Conservation (phyloP, 192 early-diverging fungal genomes). For the Backusella psychrophila region DNA sequence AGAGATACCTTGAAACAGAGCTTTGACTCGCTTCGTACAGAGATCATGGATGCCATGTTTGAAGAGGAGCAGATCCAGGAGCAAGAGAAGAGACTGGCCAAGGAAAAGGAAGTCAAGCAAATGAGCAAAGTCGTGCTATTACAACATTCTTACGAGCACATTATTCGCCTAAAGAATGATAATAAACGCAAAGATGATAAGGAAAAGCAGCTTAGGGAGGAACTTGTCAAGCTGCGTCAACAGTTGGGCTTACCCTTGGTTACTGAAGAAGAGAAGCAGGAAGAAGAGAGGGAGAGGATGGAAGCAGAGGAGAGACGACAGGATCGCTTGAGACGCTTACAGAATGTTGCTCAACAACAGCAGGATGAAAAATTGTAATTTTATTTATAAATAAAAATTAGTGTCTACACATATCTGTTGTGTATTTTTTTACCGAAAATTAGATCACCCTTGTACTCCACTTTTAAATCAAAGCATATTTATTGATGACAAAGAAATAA, state of each 20-base stretch:
- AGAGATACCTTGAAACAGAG: conserved; percentile 89
- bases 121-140: conserved; percentile 86
- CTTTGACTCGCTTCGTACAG: conserved; percentile 75
- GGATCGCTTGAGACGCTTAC: conserved; percentile 14
- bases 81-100: conserved; percentile 11
- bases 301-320: conserved; percentile 15
- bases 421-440: not conserved
- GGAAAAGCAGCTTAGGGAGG: conserved; percentile 26
- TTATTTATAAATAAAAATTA: not conserved
- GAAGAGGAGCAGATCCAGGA: conserved; percentile 14
- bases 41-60: conserved; percentile 67
- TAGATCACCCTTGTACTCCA: no score
- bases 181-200: conserved; percentile 36
- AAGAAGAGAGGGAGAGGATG: conserved; percentile 5
- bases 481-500: no score
- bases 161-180: conserved; percentile 48
- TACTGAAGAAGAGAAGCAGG: conserved; percentile 27
- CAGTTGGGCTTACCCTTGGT: conserved; percentile 22
- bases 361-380: conserved; percentile 1
- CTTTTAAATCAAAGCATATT: no score
- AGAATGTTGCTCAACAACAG: not conserved
- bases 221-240: conserved; percentile 23
- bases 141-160: conserved; percentile 62
- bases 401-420: not conserved
- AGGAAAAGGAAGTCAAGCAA: conserved; percentile 60